Base-by-base conservation (phyloP, 805 yeast species). In the Candida anglica region DNA sequence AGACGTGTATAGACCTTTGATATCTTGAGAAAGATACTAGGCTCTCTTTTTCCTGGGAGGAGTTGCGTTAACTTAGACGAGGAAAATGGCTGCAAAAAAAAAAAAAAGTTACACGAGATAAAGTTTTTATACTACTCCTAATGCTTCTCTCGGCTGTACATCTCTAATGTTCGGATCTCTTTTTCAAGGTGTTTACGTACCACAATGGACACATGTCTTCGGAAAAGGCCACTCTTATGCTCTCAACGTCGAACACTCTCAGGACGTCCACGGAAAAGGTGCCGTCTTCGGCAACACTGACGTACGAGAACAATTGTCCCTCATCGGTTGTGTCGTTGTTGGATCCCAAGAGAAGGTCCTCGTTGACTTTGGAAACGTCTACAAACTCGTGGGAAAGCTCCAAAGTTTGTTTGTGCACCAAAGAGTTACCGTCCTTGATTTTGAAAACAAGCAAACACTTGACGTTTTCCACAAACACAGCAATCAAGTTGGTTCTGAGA, bases 111-210 rank as follows among this genome's bases (percentile, higher is more conserved):
- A n/a, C n/a, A n/a, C n/a, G n/a, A n/a, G n/a, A n/a, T n/a, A n/a
- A n/a, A n/a, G n/a, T n/a, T n/a, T n/a, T n/a, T n/a, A n/a, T n/a
- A n/a, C n/a, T n/a, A n/a, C n/a, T n/a, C n/a, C n/a, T n/a, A n/a
- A n/a, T n/a, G n/a, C n/a, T n/a, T n/a, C n/a, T n/a, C n/a, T n/a
- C n/a, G n/a, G n/a, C n/a, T n/a, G n/a, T n/a, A n/a, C n/a, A n/a
- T n/a, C n/a, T n/a, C 53, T 54, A 78, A 52, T 78, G 81, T 49
- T 78, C 84, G 30, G 81, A 80, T 50, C 80, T 73, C 55, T 79
- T 79, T 46, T 81, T 70, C 48, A 79, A 66, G 14, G 71, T 53
- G 38, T 66, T 63, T 30, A 69, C 55, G 34, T 64, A 58, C 47
- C 75, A 75, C 47, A 79, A 63, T 13, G 79, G 75, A 34, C 68